These are phyloP conservation scores for Hypoxylon sp. DNA, from an alignment of 2,329 filamentous ascomycete genomes.

Conservation along the genomic window DNA sequence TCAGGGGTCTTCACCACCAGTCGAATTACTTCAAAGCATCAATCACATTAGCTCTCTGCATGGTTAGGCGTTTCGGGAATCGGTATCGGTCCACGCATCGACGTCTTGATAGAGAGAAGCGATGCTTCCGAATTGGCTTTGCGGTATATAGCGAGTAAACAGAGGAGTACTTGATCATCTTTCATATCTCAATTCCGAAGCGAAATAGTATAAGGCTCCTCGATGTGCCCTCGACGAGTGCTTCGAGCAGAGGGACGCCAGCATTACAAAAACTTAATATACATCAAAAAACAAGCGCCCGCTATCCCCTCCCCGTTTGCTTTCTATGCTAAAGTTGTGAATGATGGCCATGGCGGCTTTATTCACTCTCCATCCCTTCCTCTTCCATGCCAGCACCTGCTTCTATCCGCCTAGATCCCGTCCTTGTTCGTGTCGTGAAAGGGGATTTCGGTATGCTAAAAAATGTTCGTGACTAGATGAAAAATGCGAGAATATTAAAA, in stretches of 20 bases:
- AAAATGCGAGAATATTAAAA: conserved; percentile 1
- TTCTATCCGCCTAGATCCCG: not conserved
- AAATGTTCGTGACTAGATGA: conserved; percentile 16
- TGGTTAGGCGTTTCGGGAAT: no score
- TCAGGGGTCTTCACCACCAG: no score
- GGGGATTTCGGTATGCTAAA: not conserved
- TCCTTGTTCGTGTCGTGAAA: conserved; percentile 16
- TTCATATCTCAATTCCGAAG: conserved; percentile 9
- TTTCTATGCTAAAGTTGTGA: conserved; percentile 4
- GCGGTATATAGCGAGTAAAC: no score
- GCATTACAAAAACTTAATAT: conserved; percentile 25
- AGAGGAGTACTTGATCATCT: not conserved
- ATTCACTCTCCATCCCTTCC: not conserved
- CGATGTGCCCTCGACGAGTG: not conserved
- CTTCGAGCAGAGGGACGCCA: not conserved
- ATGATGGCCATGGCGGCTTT: conserved; percentile 10
- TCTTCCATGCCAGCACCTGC: not conserved
- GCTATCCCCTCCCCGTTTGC: not conserved
- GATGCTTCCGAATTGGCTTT: no score
- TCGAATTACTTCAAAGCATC: no score
- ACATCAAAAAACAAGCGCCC: not conserved
- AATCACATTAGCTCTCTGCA: no score
- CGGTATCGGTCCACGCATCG: not conserved
- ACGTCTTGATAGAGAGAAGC: no score
- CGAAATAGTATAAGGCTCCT: not conserved